Percentiles rank a stretch among this genome's conserved stretches.
phyloP scores from a whole-genome alignment of 345 rosid species.

The Salix purpurea region DNA sequence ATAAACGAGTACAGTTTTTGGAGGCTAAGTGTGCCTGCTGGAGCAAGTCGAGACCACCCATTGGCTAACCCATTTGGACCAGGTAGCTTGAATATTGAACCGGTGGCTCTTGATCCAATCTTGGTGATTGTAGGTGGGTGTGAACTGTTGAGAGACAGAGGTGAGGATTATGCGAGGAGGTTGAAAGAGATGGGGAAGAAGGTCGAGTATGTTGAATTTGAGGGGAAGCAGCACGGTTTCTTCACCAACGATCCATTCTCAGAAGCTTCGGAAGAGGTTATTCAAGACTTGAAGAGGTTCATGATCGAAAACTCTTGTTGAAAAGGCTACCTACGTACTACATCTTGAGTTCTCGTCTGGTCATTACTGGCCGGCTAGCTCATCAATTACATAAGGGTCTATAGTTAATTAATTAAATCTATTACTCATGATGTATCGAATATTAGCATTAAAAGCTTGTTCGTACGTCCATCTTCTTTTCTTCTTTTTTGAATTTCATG shows the following conservation, averaged over 20 bases:
- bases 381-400: too few relatives aligned
- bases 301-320: conserved; percentile 26
- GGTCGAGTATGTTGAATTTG: conserved; percentile 50
- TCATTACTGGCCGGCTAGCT: background rate
- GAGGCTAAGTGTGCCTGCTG: conserved; percentile 71
- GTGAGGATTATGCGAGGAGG: conserved; percentile 55
- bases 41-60: conserved; percentile 68
- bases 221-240: conserved; percentile 67
- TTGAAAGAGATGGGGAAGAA: conserved; percentile 53
- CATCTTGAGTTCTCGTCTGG: background rate
- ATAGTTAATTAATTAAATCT: too few relatives aligned
- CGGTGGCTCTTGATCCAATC: conserved; percentile 46
- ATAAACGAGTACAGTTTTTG: conserved; percentile 50
- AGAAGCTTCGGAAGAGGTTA: conserved; percentile 28
- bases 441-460: too few relatives aligned
- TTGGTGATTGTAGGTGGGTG: conserved; percentile 57
- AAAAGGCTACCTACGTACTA: background rate
- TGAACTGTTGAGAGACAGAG: conserved; percentile 71
- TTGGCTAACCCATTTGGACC: conserved; percentile 82
- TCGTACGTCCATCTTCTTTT: too few relatives aligned
- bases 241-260: conserved; percentile 59
- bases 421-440: too few relatives aligned
- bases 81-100: conserved; percentile 43
- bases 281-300: conserved; percentile 40
- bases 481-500: too few relatives aligned